Base-by-base conservation (phyloP, 2,329 filamentous ascomycete genomes). In the Fonsecaea nubica region DNA sequence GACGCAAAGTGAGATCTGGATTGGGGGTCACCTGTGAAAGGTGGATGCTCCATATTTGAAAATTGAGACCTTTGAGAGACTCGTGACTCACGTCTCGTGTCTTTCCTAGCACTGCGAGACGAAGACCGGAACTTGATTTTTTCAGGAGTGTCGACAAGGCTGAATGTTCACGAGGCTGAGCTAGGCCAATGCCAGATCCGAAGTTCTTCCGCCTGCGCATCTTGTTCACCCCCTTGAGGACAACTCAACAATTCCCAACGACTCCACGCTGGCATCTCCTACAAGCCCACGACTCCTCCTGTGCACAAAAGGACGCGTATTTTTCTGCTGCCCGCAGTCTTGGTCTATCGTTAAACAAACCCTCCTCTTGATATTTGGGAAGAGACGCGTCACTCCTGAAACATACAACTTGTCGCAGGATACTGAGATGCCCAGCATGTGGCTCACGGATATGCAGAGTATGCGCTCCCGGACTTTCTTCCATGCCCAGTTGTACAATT, bases 381-480 rank as follows among this genome's bases (percentile, higher is more conserved):
- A 18, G 33, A 12, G 18, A n/a, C 18, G 10, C 54, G 33, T 32
- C 40, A 35, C 21, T 25, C 12, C 54, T 18, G 56, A 58, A 45
- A 45, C 32, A 18, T 45, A 4, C 63, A 21, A 32, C 4, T 48
- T 13, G 9, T 32, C 61, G 7, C 32, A 21, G 25, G 18, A 32
- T 5, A 32, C 69, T 76, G 86, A 79, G 61, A 92, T 93, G 91
- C 91, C 90, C 76, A 90, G 92, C 68, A 96, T 97, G 91, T 98
- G 94, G 94, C 86, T 98, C 76, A 92, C 93, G 75, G 94, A 98
- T 82, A 88, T 91, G 77, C 94, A 98, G 81, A 98, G 94, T 97
- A 86, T 76, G 91, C 84, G 38, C 52, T 36, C 33, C 50, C 4
- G 6, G 12, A 38, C 18, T 60, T 2, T 9, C 8, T 32, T 15